Evolutionary conservation across 306 rosid species (phyloP), one percentile per base, ranked within the genome.

Genomic region (Rosa rugosa): DNA sequence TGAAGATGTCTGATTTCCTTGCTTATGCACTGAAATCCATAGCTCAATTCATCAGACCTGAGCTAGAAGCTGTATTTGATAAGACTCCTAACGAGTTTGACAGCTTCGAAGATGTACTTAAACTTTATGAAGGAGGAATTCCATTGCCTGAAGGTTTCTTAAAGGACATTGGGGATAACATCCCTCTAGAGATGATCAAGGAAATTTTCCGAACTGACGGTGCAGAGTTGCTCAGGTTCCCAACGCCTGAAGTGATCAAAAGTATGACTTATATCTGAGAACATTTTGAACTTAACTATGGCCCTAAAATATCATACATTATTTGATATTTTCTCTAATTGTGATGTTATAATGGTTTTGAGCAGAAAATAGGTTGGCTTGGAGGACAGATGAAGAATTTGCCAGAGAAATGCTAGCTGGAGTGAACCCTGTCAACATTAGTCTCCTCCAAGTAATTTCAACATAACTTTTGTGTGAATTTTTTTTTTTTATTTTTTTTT

Each of bases 341-440:
- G 5, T 57, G 22, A 11, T n/a, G 65, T 14, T 47, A 12, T 6
- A 2, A 9, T 85, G 71, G 14, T 76, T 78, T 84, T 77, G 90
- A 64, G 5, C 80, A 91, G 97, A 83, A 59, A 78, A 86, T 56
- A 75, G 71, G 34, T 80, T 86, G 62, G 97, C 87, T 16, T 91
- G 97, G 97, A 88, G 87, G 88, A 90, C 91, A 18, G 97, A 91
- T 81, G 97, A 88, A 76, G 94, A 92, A 78, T 92, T 92, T 76
- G 91, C 90, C 6, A 83, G 97, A 76, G 94, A 92, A 77, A 90
- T 85, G 90, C 80, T 88, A 74, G 94, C 93, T 17, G 97, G 97
- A 38, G 89, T 89, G 38, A 87, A 91, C 83, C 97, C 97, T n/a
- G 84, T 81, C 65, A 45, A 76, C 70, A 91, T 91, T 67, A 49